A percentile compares a stretch with the other conserved stretches of the same genome.
Conservation (phyloP, 1,284 basidiomycete genomes). For the Tilletiaria anomala region DNA sequence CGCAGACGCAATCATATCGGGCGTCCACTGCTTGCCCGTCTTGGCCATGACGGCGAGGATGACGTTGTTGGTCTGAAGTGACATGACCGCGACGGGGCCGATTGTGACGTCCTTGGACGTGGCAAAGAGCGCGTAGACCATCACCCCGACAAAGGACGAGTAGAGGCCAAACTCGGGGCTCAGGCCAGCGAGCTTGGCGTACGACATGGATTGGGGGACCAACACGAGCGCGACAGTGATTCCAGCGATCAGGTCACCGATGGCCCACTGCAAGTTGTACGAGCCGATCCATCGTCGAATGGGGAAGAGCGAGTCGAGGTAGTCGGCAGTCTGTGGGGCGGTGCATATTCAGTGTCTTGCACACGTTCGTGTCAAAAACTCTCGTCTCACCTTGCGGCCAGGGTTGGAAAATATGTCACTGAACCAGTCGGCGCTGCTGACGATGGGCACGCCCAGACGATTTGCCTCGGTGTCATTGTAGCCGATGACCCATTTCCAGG, state of each 20-base stretch:
- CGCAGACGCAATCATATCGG: slow-evolving; percentile 64
- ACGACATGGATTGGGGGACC: slow-evolving; percentile 43
- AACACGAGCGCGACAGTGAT: slow-evolving; percentile 40
- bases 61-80: slow-evolving; percentile 62
- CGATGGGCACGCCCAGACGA: slow-evolving; percentile 33
- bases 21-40: slow-evolving; percentile 5
- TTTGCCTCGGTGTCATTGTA: slow-evolving; percentile 34
- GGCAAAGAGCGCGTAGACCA: slow-evolving; percentile 49
- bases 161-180: slow-evolving; percentile 81
- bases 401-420: slow-evolving; percentile 16
- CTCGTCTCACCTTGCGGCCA: slow-evolving; percentile 5
- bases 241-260: slow-evolving; percentile 40
- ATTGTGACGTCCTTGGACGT: slow-evolving; percentile 40
- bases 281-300: slow-evolving; percentile 39
- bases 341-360: no score
- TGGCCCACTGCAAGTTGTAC: slow-evolving; percentile 39
- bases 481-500: slow-evolving; percentile 13
- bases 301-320: slow-evolving; percentile 36
- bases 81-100: slow-evolving; percentile 67
- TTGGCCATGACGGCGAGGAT: slow-evolving; percentile 14
- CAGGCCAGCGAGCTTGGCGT: slow-evolving; percentile 65
- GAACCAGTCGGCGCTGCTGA: slow-evolving; percentile 28
- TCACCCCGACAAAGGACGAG: slow-evolving; percentile 79
- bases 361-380: no score
- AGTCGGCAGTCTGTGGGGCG: slow-evolving; percentile 7